phyloP scores from a whole-genome alignment of 2,329 filamentous ascomycete genomes.

The Berkeleyomyces rouxiae region DNA sequence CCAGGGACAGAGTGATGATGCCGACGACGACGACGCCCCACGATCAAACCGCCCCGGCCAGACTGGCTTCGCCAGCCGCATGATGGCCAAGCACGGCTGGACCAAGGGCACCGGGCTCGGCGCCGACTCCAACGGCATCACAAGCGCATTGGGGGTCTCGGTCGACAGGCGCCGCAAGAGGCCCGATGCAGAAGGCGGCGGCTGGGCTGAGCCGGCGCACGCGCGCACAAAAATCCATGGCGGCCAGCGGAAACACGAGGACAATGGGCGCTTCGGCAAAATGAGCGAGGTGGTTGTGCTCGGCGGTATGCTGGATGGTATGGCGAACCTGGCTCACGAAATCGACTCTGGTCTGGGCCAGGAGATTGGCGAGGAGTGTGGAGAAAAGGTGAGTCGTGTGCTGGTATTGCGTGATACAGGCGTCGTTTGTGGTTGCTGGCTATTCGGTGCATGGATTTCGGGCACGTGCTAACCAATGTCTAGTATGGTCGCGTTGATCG shows the following conservation, averaged over 20 bases:
- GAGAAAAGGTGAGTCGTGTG: slow-evolving; percentile 43
- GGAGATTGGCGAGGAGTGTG: slow-evolving; percentile 90
- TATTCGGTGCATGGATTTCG: neutral
- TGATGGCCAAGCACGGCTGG: slow-evolving; percentile 93
- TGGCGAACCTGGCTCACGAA: slow-evolving; percentile 61
- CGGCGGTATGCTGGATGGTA: slow-evolving; percentile 68
- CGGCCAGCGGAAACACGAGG: slow-evolving; percentile 39
- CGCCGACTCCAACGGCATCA: slow-evolving; percentile 64
- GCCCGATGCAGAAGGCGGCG: slow-evolving; percentile 61
- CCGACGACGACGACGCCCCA: slow-evolving; percentile 24
- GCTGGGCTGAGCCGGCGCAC: slow-evolving; percentile 51
- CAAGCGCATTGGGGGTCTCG: slow-evolving; percentile 66
- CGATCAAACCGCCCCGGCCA: slow-evolving; percentile 60
- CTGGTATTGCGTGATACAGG: neutral
- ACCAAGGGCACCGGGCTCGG: slow-evolving; percentile 75
- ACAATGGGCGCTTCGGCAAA: slow-evolving; percentile 39
- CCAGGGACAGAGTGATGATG: slow-evolving; percentile 13
- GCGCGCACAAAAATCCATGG: slow-evolving; percentile 63
- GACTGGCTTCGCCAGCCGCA: slow-evolving; percentile 66
- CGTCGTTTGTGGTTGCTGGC: neutral
- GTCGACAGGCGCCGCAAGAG: slow-evolving; percentile 74
- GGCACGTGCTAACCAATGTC: slow-evolving; percentile 1
- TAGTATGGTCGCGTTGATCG: slow-evolving; percentile 73
- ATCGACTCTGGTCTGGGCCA: slow-evolving; percentile 63
- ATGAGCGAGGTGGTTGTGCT: slow-evolving; percentile 76